Evolutionary conservation across 352 stramenopile genomes (phyloP).

Genomic region (Globisporangium spiculum): DNA sequence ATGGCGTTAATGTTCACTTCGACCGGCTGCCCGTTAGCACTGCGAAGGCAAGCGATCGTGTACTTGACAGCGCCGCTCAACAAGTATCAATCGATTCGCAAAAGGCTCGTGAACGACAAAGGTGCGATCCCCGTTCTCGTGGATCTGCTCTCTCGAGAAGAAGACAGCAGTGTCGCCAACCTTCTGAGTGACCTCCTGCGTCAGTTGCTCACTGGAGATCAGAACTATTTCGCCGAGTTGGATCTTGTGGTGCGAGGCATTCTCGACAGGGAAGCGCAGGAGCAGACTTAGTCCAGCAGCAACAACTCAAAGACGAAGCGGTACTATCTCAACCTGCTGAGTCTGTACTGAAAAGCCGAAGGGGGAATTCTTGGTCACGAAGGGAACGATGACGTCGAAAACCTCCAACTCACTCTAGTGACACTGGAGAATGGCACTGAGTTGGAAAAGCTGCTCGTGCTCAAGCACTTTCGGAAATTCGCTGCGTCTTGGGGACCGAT

Average conservation of each 20-base stretch:
- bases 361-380: neutral
- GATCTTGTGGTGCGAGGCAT: slow-evolving; percentile 8
- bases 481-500: neutral
- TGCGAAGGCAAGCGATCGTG: slow-evolving; percentile 6
- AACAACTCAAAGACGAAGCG: neutral
- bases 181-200: slow-evolving; percentile 11
- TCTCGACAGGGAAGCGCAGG: neutral
- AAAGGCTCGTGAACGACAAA: slow-evolving; percentile 1
- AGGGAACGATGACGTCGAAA: neutral
- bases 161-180: neutral
- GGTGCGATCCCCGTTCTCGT: slow-evolving; percentile 5
- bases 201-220: neutral
- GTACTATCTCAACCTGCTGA: neutral
- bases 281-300: neutral
- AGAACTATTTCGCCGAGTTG: neutral
- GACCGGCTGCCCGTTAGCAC: no score
- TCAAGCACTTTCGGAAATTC: neutral
- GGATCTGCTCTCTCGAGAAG: slow-evolving; percentile 2
- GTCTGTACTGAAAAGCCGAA: neutral
- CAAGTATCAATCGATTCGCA: slow-evolving; percentile 4
- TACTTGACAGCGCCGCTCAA: slow-evolving; percentile 12
- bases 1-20: neutral
- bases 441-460: neutral
- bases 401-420: neutral
- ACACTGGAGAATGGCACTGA: slow-evolving; percentile 1